Evolutionary conservation across 805 yeast genomes (phyloP), one percentile per base, ranked within the genome.

Genomic region (Ogataea henricii): DNA sequence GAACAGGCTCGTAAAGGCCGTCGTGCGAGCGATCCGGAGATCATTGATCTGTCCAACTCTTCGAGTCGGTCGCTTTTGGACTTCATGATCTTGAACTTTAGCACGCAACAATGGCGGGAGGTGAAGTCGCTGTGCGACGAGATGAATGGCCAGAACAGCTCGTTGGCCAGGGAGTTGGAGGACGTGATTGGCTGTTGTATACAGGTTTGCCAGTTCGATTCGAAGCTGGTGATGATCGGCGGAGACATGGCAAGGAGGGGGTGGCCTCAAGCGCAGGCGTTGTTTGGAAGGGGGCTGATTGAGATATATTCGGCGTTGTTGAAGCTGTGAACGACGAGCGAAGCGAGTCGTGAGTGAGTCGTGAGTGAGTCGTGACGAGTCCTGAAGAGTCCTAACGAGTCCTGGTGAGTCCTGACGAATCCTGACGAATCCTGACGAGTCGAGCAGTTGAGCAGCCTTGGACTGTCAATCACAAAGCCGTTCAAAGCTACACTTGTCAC

Each of bases 81-180:
- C 17, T 52, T 48, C 40, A 49, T 43, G 27, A 45, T 56, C 21
- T 39, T 63, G 16, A 54, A 62, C 46, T 40, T 61, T 7, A 29
- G 32, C 13, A 60, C 59, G 2, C 53, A 50, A 22, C 53, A 53
- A 27, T 62, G 66, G 66, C 43, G 38, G 16, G 37, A 40, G 20
- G 47, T 51, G 18, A 46, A 52, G 26, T 49, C 56, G 20, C 37
- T 33, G n/a, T 34, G 40, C 26, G 43, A 43, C 14, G 32, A 27
- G 16, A 27, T 12, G 30, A 8, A 5, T 30, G 34, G 34, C 9
- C n/a, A 23, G 26, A 16, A 30, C 27, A 23, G 25, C 6, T 30
- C 17, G 23, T 35, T 25, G 26, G 6, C 23, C 21, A 14, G 18
- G 16, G 16, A 27, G 25, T 23, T 22, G 25, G 21, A 27, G 4